Evolutionary conservation across 2,329 filamentous ascomycete species (phyloP).

Genomic region (Parasarocladium wereldwijsianum): DNA sequence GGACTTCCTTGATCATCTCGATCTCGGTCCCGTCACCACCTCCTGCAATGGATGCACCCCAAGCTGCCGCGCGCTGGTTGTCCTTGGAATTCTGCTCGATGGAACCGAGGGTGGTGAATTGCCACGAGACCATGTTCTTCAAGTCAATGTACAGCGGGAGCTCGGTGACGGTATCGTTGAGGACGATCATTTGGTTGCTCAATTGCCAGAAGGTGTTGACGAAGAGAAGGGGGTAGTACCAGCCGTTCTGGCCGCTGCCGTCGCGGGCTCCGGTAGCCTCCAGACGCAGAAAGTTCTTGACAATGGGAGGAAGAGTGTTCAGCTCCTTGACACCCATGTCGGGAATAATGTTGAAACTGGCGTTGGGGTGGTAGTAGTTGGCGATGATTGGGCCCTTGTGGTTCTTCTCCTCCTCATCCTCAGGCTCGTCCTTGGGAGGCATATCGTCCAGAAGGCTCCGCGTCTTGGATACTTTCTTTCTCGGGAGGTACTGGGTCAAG

Average conservation of each 20-base stretch:
- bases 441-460: constrained; percentile 63
- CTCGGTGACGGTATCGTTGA: constrained; percentile 78
- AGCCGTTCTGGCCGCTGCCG: constrained; percentile 70
- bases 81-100: constrained; percentile 83
- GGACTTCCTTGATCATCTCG: constrained; percentile 91
- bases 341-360: constrained; percentile 76
- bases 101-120: constrained; percentile 72
- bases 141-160: constrained; percentile 74
- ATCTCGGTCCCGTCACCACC: constrained; percentile 86
- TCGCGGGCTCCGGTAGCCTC: constrained; percentile 75
- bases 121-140: constrained; percentile 73
- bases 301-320: constrained; percentile 52
- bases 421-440: constrained; percentile 22
- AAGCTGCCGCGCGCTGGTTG: constrained; percentile 62
- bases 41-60: constrained; percentile 54
- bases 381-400: constrained; percentile 54
- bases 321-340: constrained; percentile 59
- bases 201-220: constrained; percentile 98
- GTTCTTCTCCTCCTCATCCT: constrained; percentile 36
- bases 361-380: constrained; percentile 91
- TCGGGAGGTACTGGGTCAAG: constrained; percentile 76
- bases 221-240: constrained; percentile 85
- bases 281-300: constrained; percentile 63
- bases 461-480: constrained; percentile 81
- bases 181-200: constrained; percentile 72